Evolutionary conservation across 2,329 filamentous ascomycete species (phyloP), one percentile per base, ranked within the genome.

Genomic region (Epichloe baconii): DNA sequence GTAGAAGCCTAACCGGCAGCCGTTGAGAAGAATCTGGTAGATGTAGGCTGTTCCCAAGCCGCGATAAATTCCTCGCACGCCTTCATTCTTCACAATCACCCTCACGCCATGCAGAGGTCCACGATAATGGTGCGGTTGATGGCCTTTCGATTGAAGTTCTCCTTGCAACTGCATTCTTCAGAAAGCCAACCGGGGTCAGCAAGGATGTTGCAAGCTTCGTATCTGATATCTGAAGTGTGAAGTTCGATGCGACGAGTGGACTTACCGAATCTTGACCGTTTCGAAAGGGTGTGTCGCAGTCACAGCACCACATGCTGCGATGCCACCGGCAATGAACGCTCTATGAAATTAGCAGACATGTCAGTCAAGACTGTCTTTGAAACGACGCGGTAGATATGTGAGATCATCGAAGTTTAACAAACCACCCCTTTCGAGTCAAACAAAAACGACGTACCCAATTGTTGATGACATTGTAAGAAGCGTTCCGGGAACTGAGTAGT

Each of bases 251-350:
- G 42, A 38, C 8, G 46, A 31, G 31, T 36, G 17, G 64, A 59
- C 76, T 65, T 75, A 90, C 85, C 90, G 86, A 66, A 97, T 97
- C 79, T 98, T 98, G 67, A 98, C 89, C 12, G 91, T 97, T 72
- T 98, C 93, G 72, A 97, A 97, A 52, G 90, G 90, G 70, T 98
- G 93, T 48, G 93, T 97, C 58, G 94, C 90, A 41, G 91, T 97
- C 52, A 98, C 93, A 57, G 93, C 93, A 64, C 93, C 93, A 71
- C 91, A 97, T 58, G 93, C 93, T 65, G 93, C 93, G 64, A 98
- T 86, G 66, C 93, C 93, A 66, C 93, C 93, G 52, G 93, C 91
- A 62, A 97, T 82, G 75, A 98, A 98, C 55, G 89, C 88, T 59
- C 90, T 82, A 61, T 19, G 19, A 19, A 21, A 14, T 11, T 11